Conservation (phyloP, 164 flowering plant species). For the Pachysandra terminalis region DNA sequence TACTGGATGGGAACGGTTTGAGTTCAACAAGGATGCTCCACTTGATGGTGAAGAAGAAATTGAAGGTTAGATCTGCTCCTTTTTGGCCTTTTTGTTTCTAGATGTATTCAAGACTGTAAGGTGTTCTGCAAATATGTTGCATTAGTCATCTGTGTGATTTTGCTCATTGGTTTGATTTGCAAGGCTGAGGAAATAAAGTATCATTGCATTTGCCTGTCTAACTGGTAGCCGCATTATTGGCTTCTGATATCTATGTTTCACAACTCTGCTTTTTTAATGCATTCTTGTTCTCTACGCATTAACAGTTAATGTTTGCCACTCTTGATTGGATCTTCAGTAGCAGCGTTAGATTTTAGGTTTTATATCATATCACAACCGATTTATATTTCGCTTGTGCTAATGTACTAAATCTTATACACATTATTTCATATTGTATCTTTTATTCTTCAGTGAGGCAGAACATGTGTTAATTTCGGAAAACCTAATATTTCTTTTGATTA, state of each 20-base stretch:
- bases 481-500: no score
- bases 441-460: no score
- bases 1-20: conserved; percentile 93
- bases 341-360: no score
- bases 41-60: conserved; percentile 88
- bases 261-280: neutral
- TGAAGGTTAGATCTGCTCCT: conserved; percentile 53
- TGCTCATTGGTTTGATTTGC: neutral
- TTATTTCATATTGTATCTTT: no score
- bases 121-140: neutral
- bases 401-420: no score
- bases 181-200: neutral
- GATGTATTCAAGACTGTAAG: neutral
- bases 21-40: conserved; percentile 94
- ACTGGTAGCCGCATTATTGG: neutral
- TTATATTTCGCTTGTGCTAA: no score
- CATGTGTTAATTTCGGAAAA: neutral
- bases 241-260: neutral
- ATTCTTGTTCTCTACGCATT: no score
- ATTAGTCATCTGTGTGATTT: neutral
- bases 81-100: neutral
- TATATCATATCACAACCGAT: no score
- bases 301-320: no score
- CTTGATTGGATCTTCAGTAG: no score
- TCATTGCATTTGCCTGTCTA: neutral